Conservation (phyloP, 768 basidiomycete species). For the Termitomyces sp. region DNA sequence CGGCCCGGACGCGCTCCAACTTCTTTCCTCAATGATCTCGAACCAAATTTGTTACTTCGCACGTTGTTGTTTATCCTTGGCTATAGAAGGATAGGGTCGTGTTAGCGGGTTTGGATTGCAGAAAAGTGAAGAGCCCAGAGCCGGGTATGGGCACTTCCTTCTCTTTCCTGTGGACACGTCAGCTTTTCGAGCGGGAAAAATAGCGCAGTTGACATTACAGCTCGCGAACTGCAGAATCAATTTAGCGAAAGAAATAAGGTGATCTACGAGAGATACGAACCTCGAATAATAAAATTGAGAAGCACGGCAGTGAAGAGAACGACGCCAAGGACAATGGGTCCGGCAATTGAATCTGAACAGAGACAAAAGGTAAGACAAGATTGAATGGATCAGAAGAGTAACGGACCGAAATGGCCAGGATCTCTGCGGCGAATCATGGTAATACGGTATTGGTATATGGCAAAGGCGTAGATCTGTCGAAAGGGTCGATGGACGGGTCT, state of each 20-base stretch:
- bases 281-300: slow-evolving; percentile 82
- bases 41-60: not conserved
- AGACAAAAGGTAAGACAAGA: not conserved
- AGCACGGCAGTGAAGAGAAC: slow-evolving; percentile 85
- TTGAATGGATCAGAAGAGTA: not conserved
- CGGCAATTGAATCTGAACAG: slow-evolving; percentile 64
- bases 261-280: slow-evolving; percentile 32
- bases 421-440: slow-evolving; percentile 88
- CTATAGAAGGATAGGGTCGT: slow-evolving; percentile 3
- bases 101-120: not conserved
- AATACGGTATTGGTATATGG: slow-evolving; percentile 81
- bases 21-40: too few species aligned
- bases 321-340: slow-evolving; percentile 78
- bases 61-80: not conserved
- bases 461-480: slow-evolving; percentile 78
- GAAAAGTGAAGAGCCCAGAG: slow-evolving; percentile 15
- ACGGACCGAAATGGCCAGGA: slow-evolving; percentile 82
- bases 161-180: slow-evolving; percentile 11
- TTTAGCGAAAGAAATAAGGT: slow-evolving; percentile 2
- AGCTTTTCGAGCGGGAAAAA: not conserved
- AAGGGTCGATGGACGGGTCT: not conserved
- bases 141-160: slow-evolving; percentile 27
- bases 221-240: slow-evolving; percentile 43
- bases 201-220: slow-evolving; percentile 30
- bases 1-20: not conserved